Percentiles rank a stretch among this genome's conserved stretches.
phyloP scores from a whole-genome alignment of 345 rosid genomes.

The Gossypium turneri region DNA sequence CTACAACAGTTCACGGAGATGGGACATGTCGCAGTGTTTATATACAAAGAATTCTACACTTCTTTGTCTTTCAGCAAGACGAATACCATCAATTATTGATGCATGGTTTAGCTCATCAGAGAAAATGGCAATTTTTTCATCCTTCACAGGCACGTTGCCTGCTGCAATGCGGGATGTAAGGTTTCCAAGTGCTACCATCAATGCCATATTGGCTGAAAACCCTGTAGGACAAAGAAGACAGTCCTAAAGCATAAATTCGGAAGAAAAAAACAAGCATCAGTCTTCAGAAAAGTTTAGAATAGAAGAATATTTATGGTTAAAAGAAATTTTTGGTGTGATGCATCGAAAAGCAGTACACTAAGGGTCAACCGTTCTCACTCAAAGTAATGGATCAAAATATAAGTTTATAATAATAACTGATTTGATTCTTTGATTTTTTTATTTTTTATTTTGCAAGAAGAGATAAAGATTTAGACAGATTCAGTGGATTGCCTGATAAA shows the following conservation, averaged over 20 bases:
- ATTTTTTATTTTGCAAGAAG: too few relatives aligned
- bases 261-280: constrained; percentile 25
- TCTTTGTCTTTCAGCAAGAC: constrained; percentile 73
- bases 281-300: constrained; percentile 13
- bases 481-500: too few relatives aligned
- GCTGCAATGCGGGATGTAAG: constrained; percentile 59
- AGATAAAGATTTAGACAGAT: too few relatives aligned
- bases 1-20: constrained; percentile 66
- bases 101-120: constrained; percentile 96
- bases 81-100: constrained; percentile 90
- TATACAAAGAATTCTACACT: constrained; percentile 60
- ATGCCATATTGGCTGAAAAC: constrained; percentile 93
- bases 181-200: constrained; percentile 86
- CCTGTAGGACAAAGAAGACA: constrained; percentile 99
- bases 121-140: constrained; percentile 76
- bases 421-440: too few relatives aligned
- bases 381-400: too few relatives aligned
- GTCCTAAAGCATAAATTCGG: constrained; percentile 51
- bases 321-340: too few relatives aligned
- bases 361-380: too few relatives aligned
- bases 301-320: constrained; percentile 4
- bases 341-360: too few relatives aligned
- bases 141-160: constrained; percentile 34
- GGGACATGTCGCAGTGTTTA: constrained; percentile 79
- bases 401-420: too few relatives aligned